phyloP scores from a whole-genome alignment of 2,329 filamentous ascomycete genomes.

The Colletotrichum tofieldiae region DNA sequence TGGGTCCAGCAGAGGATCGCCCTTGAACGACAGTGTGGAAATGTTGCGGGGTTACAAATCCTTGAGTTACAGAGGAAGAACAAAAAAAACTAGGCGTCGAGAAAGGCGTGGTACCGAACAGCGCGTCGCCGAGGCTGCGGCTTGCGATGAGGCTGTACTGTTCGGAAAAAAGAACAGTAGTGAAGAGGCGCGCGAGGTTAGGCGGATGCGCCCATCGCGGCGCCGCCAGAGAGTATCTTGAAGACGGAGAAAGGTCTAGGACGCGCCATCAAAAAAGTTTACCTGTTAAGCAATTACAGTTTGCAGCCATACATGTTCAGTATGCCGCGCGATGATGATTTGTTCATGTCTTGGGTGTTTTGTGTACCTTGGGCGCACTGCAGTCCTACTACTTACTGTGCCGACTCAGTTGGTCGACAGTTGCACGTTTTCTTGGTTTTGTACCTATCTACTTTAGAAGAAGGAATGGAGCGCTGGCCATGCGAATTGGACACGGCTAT shows the following conservation, averaged over 20 bases:
- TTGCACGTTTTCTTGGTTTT: not conserved
- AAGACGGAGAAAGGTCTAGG: not conserved
- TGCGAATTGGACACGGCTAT: not conserved
- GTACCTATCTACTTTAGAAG: not conserved
- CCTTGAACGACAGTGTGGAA: conserved; percentile 32
- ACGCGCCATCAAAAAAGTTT: conserved; percentile 12
- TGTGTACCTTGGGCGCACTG: not conserved
- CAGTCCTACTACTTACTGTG: not conserved
- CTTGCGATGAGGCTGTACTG: conserved; percentile 4
- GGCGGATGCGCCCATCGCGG: too few relatives aligned
- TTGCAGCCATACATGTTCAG: conserved; percentile 4
- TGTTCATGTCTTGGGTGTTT: not conserved
- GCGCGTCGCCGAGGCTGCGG: conserved; percentile 13
- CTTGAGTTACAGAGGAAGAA: not conserved
- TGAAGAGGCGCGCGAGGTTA: not conserved
- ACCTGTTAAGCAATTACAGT: conserved; percentile 12
- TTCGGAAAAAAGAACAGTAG: conserved; percentile 6
- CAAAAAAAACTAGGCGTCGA: conserved; percentile 3
- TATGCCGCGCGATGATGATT: conserved; percentile 2
- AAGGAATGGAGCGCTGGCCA: not conserved
- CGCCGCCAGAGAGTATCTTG: not conserved
- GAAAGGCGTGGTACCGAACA: not conserved
- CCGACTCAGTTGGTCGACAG: not conserved
- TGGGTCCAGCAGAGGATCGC: conserved; percentile 15
- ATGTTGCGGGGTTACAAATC: conserved; percentile 25